Evolutionary conservation across 306 rosid genomes (phyloP).

Genomic region (Macrotyloma uniflorum): DNA sequence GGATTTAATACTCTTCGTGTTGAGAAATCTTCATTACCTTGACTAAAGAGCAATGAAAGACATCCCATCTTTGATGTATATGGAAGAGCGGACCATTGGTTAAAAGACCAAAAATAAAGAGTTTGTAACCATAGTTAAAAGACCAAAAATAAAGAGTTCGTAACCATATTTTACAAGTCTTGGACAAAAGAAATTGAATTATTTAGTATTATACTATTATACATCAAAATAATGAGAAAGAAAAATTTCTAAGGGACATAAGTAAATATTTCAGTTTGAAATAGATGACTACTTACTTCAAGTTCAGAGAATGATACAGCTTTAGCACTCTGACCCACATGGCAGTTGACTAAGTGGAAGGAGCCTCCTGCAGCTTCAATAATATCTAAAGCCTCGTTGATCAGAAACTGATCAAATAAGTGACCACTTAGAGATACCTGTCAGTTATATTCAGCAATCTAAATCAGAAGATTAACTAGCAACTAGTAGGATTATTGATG

Average conservation of each 20-base stretch:
- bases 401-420: slow-evolving; percentile 82
- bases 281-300: slow-evolving; percentile 66
- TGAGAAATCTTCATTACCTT: slow-evolving; percentile 1
- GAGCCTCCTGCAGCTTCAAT: slow-evolving; percentile 92
- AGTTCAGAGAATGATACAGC: slow-evolving; percentile 82
- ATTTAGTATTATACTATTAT: background rate
- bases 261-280: slow-evolving; percentile 32
- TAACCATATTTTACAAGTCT: background rate
- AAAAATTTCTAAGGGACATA: background rate
- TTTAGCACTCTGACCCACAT: slow-evolving; percentile 78
- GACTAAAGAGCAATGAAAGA: background rate
- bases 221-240: background rate
- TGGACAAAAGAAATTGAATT: background rate
- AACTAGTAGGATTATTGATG: background rate
- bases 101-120: background rate
- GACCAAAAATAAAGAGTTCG: background rate
- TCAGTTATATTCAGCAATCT: slow-evolving; percentile 35
- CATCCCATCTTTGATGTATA: background rate
- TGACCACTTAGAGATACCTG: slow-evolving; percentile 97
- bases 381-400: slow-evolving; percentile 95
- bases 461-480: slow-evolving; percentile 37
- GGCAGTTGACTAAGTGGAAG: slow-evolving; percentile 80
- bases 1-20: background rate
- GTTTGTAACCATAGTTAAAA: background rate
- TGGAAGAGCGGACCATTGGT: slow-evolving; percentile 7